Evolutionary conservation across 768 basidiomycete species (phyloP), one percentile per base, ranked within the genome.

Genomic region (Pulveroboletus frians): DNA sequence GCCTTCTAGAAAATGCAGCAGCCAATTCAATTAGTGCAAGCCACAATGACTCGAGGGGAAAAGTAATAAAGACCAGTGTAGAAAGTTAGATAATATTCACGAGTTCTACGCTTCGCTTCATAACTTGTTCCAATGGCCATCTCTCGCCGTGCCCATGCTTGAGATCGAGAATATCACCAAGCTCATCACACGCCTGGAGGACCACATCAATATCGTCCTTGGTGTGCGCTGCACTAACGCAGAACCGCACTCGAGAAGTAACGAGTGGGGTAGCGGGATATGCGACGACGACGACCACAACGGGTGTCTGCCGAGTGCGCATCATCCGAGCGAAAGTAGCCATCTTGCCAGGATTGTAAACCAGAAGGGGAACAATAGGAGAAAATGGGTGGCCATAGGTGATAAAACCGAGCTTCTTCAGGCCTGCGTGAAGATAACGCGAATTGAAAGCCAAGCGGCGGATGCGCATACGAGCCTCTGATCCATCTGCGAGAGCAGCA

Each of bases 261-360:
- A 92, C 83, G 35, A 97, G 79, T 14, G 92, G 84, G 23, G 93
- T 96, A 1, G 93, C 92, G 7, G 85, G 88, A 65, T 95, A 95
- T 23, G 83, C 85, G 7, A 96, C 92, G 29, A 95, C 88, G 20
- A 96, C 93, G 5, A 90, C 81, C 9, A 92, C 79, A 51, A 95
- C 88, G 0, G 92, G 89, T 9, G 83, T 88, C 59, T 78, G 72
- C 39, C 88, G 76, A 36, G 67, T 60, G 55, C 80, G 76, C 92
- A 97, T 96, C 77, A 95, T 76, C 23, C 88, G 78, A 55, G 87
- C 85, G 75, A 97, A 95, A 62, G 86, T 77, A 51, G 80, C 79
- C 91, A 97, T 92, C 74, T 96, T 97, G 44, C 88, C 94, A 0
- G 90, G 90, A 66, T 91, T 82, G 78, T 92, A 98, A 29, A 98